Evolutionary conservation across 345 rosid species (phyloP), one percentile per base, ranked within the genome.

Genomic region (Melaleuca alternifolia): DNA sequence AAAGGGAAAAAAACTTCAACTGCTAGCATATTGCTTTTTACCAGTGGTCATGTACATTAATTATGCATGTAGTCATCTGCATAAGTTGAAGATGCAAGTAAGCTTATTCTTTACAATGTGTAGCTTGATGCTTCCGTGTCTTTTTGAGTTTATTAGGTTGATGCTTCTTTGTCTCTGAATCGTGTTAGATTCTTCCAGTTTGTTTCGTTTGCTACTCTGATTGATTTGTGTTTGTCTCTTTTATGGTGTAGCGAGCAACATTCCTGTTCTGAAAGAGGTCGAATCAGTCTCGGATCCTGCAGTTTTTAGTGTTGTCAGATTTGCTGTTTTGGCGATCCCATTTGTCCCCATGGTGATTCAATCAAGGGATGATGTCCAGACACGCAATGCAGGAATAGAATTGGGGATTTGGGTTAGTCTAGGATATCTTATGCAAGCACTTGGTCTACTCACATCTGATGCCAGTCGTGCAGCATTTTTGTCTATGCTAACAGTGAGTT

Each of bases 351-450:
- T 92, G 86, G 90, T 93, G 79, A 44, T 86, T 52, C 84, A 57
- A 85, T 91, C 94, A 15, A 61, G 90, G 88, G 89, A 88, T 13
- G 91, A 91, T 89, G 90, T 84, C 21, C 51, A 91, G 46, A 95
- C 91, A 51, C 91, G 92, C 44, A 90, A 92, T 87, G 92, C 94
- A 3, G 96, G 94, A 84, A 88, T 92, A 61, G 96, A 94, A 91
- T 91, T 95, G 91, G 96, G 97, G 33, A 51, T 94, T 23, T 94
- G 95, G 94, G 90, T 91, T 83, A 91, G 94, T 90, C 87, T 94
- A 41, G 95, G 95, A 15, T 93, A 93, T 88, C 88, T 93, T 30
- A 89, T 89, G 88, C 95, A 93, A 88, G 94, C 94, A 20, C 89
- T 94, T 54, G 94, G 96, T 37, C 86, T 93, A 57, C 86, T 87